Conservation (phyloP, 192 early-diverging fungal genomes). For the Rhizophagus sp. region DNA sequence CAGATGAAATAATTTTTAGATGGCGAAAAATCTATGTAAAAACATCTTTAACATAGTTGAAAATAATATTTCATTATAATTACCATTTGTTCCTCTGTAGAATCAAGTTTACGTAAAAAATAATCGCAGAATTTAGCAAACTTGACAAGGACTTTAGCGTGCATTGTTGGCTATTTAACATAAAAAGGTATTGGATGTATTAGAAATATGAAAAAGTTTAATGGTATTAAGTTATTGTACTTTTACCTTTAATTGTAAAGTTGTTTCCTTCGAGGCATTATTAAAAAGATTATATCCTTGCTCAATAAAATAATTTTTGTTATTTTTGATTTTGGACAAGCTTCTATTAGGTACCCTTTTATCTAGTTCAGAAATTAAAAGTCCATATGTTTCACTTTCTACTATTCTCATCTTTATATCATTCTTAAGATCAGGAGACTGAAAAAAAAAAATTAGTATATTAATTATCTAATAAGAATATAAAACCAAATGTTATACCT, state of each 20-base stretch:
- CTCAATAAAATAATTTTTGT: background rate
- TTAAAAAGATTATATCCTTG: slow-evolving; percentile 10
- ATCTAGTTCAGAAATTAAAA: slow-evolving; percentile 4
- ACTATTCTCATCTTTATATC: slow-evolving; percentile 28
- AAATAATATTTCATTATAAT: background rate
- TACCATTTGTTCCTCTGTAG: background rate
- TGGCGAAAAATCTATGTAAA: background rate
- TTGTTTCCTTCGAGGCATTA: background rate
- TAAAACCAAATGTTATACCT: background rate
- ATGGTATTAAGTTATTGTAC: background rate
- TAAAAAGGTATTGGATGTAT: background rate
- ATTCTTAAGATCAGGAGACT: background rate
- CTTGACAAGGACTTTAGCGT: slow-evolving; percentile 1
- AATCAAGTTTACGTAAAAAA: slow-evolving; percentile 1
- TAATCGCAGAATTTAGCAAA: slow-evolving; percentile 23
- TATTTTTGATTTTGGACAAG: background rate
- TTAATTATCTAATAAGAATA: background rate
- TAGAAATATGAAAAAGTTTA: background rate
- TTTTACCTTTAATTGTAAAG: background rate
- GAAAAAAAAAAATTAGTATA: background rate
- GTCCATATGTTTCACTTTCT: slow-evolving; percentile 35
- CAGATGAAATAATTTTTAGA: slow-evolving; percentile 1
- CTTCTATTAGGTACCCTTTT: background rate
- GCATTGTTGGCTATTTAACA: background rate
- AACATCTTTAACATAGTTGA: background rate